Evolutionary conservation across 345 rosid genomes (phyloP).

Genomic region (Citrus australasica): DNA sequence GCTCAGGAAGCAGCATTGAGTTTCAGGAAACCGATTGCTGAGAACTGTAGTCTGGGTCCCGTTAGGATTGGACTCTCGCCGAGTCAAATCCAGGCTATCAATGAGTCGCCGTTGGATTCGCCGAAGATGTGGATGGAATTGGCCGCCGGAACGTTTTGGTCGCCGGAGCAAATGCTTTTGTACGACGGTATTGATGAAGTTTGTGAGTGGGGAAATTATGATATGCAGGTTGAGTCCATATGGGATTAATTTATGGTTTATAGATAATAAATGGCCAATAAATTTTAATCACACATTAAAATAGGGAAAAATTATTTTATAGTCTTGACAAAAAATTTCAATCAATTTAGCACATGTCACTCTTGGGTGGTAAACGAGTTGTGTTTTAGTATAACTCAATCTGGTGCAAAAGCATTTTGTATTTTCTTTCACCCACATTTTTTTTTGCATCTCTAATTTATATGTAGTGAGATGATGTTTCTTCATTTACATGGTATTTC

Average conservation of each 20-base stretch:
- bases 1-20: conserved; percentile 63
- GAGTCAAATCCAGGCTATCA: conserved; percentile 80
- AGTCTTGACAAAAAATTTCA: background rate
- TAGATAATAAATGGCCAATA: background rate
- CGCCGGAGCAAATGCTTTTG: conserved; percentile 13
- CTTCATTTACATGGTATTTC: background rate
- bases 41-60: conserved; percentile 21
- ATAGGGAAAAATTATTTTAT: background rate
- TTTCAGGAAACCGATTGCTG: conserved; percentile 20
- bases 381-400: background rate
- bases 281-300: background rate
- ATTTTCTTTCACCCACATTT: background rate
- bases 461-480: background rate
- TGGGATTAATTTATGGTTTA: conserved; percentile 26
- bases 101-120: conserved; percentile 73
- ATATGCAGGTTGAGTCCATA: conserved; percentile 27
- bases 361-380: background rate
- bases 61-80: conserved; percentile 55
- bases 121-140: conserved; percentile 70
- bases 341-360: too few species aligned
- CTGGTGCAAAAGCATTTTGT: background rate
- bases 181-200: background rate
- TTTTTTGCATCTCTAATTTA: background rate
- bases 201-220: conserved; percentile 8
- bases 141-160: conserved; percentile 19